A percentile compares a stretch with the other conserved stretches of the same genome.
These are phyloP conservation scores for Trichaptum fuscoviolaceum DNA, from an alignment of 768 basidiomycete species.

Conservation along the genomic window DNA sequence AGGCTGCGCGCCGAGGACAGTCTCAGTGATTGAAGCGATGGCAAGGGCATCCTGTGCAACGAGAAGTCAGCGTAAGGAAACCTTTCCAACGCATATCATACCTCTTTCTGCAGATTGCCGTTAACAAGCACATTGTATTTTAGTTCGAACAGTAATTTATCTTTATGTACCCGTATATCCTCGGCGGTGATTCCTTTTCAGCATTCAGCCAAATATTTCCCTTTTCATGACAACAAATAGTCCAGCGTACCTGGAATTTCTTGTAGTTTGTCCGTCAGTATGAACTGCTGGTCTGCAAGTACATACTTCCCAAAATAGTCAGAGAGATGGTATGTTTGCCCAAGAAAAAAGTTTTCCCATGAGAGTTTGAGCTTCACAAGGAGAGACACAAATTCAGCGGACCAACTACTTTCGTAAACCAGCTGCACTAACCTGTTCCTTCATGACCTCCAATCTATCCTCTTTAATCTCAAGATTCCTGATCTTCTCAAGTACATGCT, in stretches of 20 bases:
- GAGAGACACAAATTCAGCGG: not conserved
- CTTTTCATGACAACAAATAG: not conserved
- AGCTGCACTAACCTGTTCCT: constrained; percentile 61
- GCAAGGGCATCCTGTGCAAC: constrained; percentile 63
- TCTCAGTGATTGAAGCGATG: constrained; percentile 68
- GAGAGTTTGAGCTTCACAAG: constrained; percentile 57
- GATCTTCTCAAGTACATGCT: constrained; percentile 65
- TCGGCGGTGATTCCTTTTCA: constrained; percentile 60
- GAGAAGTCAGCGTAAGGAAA: constrained; percentile 3
- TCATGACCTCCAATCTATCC: constrained; percentile 75
- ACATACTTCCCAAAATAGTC: constrained; percentile 72
- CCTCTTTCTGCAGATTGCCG: constrained; percentile 79
- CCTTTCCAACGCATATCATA: constrained; percentile 36
- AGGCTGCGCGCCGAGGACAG: constrained; percentile 50
- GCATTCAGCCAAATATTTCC: not conserved
- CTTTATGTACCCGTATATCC: constrained; percentile 62
- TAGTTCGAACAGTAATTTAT: constrained; percentile 53
- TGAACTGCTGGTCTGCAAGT: constrained; percentile 68
- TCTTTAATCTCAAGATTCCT: constrained; percentile 57
- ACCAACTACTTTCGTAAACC: not conserved
- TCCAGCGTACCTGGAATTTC: constrained; percentile 65
- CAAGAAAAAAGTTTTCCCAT: constrained; percentile 84
- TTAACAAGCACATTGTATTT: constrained; percentile 69
- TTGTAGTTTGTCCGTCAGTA: constrained; percentile 66
- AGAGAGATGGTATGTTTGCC: constrained; percentile 75